Evolutionary conservation across 768 basidiomycete genomes (phyloP).

Genomic region (Pleurotus eryngii): DNA sequence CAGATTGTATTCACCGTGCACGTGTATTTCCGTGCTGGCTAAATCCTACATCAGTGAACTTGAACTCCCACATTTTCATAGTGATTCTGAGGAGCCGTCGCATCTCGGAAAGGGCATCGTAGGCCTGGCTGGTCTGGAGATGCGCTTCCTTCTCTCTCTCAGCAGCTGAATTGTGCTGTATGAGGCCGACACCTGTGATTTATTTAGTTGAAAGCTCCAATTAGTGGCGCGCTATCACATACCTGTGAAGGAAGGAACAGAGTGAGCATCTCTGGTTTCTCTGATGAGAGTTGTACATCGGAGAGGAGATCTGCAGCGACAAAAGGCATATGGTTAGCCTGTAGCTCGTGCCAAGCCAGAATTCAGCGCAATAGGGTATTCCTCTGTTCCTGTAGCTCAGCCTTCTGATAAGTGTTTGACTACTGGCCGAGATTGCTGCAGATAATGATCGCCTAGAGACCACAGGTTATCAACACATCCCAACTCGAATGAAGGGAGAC

Average conservation of each 20-base stretch:
- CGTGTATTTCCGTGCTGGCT: slow-evolving; percentile 1
- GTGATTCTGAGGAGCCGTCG: not conserved
- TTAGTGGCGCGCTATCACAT: not conserved
- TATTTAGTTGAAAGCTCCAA: too few species aligned
- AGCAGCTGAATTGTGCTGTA: not conserved
- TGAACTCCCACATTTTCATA: not conserved
- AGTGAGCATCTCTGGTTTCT: not conserved
- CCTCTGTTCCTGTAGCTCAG: not conserved
- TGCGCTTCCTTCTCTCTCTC: slow-evolving; percentile 4
- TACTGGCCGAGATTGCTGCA: not conserved
- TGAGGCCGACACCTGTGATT: too few species aligned
- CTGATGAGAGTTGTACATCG: not conserved
- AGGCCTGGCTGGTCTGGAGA: slow-evolving; percentile 12
- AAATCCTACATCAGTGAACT: slow-evolving; percentile 3
- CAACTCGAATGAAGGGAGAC: not conserved
- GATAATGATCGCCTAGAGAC: not conserved
- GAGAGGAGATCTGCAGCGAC: not conserved
- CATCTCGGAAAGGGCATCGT: slow-evolving; percentile 13
- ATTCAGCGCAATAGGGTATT: slow-evolving; percentile 16
- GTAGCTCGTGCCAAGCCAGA: slow-evolving; percentile 6
- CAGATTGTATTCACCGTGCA: not conserved
- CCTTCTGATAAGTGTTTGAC: slow-evolving; percentile 1
- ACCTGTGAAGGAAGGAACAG: not conserved
- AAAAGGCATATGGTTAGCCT: too few species aligned
- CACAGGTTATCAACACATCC: too few species aligned